Base-by-base conservation (phyloP, 2,329 filamentous ascomycete genomes). In the Ophiosphaerella herpotricha region DNA sequence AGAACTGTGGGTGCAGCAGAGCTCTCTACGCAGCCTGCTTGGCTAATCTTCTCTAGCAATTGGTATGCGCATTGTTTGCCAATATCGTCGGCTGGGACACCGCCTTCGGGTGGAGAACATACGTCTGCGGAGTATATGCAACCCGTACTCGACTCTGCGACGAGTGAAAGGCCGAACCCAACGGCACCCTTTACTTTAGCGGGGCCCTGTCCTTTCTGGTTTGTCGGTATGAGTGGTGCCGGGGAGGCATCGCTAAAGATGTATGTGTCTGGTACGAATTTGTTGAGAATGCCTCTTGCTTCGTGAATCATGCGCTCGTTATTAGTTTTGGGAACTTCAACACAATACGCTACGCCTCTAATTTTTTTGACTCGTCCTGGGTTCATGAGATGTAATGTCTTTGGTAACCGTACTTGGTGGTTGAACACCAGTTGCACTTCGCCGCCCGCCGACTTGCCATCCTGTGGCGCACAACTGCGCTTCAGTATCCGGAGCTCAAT, bases 221-320 rank as follows among this genome's bases (percentile, higher is more conserved):
- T 85, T 5, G 86, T 86, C 2, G 90, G 75, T 3, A 87, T 71
- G 16, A 85, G 66, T 12, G 83, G 82, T 9, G 85, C 84, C 39
- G 79, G 77, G 16, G 83, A 82, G 9, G 86, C 80, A 62, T 88
- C 85, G 9, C 84, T 86, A 73, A 86, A 96, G 58, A 99, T 86
- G 71, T 97, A 94, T 37, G 96, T 93, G 69, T 99, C 94, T 6
- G 88, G 85, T 3, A 90, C 87, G 48, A 99, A 82, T 35, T 70
- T 68, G 71, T 99, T 99, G 39, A 99, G 80, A 9, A 99, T 82
- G 40, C 91, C 91, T 61, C 93, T 82, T 9, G 92, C 91, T 2
- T 88, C 85, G 67, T 96, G 90, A 67, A 97, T 99, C 89, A 97
- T 95, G 57, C 94, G 83, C 55, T 88, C 90, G 71, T 97, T 99